These are phyloP conservation scores for Rhinocladiella similis DNA, from an alignment of 2,329 filamentous ascomycete species.

Conservation along the genomic window DNA sequence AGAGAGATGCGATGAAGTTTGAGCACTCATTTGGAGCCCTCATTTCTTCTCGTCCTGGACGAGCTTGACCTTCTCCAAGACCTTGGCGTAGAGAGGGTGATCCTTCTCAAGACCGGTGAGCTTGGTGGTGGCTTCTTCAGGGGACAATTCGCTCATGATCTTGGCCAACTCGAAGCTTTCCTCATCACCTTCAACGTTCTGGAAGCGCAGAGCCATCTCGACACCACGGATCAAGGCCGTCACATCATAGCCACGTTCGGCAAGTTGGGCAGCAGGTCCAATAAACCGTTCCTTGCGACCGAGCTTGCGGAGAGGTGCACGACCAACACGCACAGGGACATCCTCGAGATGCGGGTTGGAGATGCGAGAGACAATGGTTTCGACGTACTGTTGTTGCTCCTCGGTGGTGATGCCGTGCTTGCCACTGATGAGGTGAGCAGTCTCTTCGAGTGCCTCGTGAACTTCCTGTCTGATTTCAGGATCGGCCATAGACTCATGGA, in stretches of 20 bases:
- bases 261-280: conserved; percentile 84
- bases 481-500: conserved; percentile 86
- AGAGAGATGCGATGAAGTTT: too few species aligned
- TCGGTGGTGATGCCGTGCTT: conserved; percentile 78
- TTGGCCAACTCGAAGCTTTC: conserved; percentile 84
- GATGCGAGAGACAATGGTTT: conserved; percentile 90
- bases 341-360: conserved; percentile 80
- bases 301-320: conserved; percentile 90
- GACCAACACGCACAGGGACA: conserved; percentile 90
- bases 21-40: not conserved
- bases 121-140: conserved; percentile 74
- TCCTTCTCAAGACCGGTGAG: conserved; percentile 76
- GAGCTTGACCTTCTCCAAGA: conserved; percentile 76
- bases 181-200: conserved; percentile 87
- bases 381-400: conserved; percentile 82
- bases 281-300: conserved; percentile 95
- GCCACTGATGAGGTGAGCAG: conserved; percentile 76
- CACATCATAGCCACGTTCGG: conserved; percentile 73
- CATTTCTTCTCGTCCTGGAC: conserved; percentile 63
- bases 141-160: conserved; percentile 72
- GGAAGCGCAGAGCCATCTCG: conserved; percentile 93
- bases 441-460: conserved; percentile 77
- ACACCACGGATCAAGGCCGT: conserved; percentile 75
- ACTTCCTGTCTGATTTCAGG: conserved; percentile 78
- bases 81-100: conserved; percentile 75